Percentiles rank a stretch among this genome's conserved stretches.
Evolutionary conservation across 495 filamentous ascomycete species (phyloP).

Genomic region (Cercophora scortea): DNA sequence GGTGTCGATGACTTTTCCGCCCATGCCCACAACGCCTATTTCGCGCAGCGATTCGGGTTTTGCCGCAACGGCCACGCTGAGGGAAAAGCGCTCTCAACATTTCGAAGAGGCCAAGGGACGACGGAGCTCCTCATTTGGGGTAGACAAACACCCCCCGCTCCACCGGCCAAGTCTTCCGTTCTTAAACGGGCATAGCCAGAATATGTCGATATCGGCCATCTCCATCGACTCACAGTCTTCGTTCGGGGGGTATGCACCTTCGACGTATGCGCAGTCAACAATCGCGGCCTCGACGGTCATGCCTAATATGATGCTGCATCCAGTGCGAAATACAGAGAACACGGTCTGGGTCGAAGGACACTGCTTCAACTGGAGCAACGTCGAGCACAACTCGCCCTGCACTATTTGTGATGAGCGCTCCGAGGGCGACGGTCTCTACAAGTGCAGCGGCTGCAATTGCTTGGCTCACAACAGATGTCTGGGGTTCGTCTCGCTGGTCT

Average conservation of each 20-base stretch:
- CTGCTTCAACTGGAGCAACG: constrained; percentile 65
- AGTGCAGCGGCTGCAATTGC: constrained; percentile 70
- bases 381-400: constrained; percentile 64
- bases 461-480: constrained; percentile 75
- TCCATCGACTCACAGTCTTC: constrained; percentile 65
- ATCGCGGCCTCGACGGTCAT: constrained; percentile 98
- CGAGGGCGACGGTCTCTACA: constrained; percentile 80
- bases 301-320: constrained; percentile 80
- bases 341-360: constrained; percentile 92
- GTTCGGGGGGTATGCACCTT: constrained; percentile 81
- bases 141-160: constrained; percentile 59
- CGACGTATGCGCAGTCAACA: constrained; percentile 91
- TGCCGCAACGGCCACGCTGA: constrained; percentile 72
- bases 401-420: constrained; percentile 83
- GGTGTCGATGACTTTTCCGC: constrained; percentile 69
- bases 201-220: constrained; percentile 75
- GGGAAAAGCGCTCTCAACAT: constrained; percentile 92
- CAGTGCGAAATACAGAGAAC: constrained; percentile 76
- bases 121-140: constrained; percentile 83
- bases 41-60: constrained; percentile 89
- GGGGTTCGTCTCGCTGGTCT: constrained; percentile 74
- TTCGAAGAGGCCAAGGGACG: constrained; percentile 85
- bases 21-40: constrained; percentile 61
- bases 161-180: constrained; percentile 82
- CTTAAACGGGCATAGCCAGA: constrained; percentile 67